Base-by-base conservation (phyloP, 164 flowering plant species). In the Magnolia officinalis region DNA sequence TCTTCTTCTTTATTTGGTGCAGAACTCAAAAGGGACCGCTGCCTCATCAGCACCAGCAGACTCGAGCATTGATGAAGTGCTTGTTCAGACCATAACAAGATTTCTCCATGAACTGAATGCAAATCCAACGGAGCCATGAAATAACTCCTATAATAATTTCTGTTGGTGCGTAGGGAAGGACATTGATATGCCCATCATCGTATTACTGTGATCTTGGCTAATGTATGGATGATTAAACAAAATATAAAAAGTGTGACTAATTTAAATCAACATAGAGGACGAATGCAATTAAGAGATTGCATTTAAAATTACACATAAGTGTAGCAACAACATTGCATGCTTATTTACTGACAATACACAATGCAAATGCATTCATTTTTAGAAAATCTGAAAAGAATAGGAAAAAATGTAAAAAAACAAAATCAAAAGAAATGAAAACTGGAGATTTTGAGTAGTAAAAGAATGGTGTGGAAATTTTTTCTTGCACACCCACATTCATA, bases 1-100 rank as follows among this genome's bases (percentile, higher is more conserved):
- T 6, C 2, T 2, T 24, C 19, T 64, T 10, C 51, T 14, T 13
- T 23, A 19, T 58, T 37, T 24, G 4, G 45, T 72, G 63, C 45
- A 81, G 81, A 72, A 71, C 67, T 75, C 81, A 23, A 64, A 14
- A 71, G 79, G 81, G 3, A 78, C 63, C 51, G 59, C 70, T 21
- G 31, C 37, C 72, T 20, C 20, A 3, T 65, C 76, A 3, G 19
- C 80, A 4, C 31, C 84, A 20, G 76, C 16, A 50, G 80, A 78
- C 59, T 49, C 77, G 6, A 65, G 78, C 80, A 69, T 67, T n/a
- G 75, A 83, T 61, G 86, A 80, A 51, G 81, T 68, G 37, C 73
- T 84, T 65, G 87, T 76, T 76, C 82, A 84, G 73, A 85, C 87
- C 0, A 72, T 87, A 67, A 78, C 88, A 6, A 84, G 82, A 74